Conservation (phyloP, 805 yeast species). For the Clavispora fructus region DNA sequence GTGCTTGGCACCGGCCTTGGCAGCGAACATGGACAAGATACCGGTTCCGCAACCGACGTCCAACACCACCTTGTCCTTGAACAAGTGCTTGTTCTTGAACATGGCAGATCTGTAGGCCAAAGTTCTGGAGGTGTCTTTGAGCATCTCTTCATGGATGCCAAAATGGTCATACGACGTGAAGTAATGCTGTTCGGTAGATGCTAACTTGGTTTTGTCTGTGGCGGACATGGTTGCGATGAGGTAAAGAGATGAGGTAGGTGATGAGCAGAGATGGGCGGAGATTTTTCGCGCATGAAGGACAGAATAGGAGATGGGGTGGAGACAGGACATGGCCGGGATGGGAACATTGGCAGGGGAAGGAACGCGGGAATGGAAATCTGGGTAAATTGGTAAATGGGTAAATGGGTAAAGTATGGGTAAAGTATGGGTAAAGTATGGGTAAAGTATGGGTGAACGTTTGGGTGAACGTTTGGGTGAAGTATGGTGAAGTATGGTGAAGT, state of each 20-base stretch:
- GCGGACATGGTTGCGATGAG: conserved; percentile 39
- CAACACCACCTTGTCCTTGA: conserved; percentile 88
- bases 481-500: no score
- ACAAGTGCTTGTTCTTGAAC: conserved; percentile 78
- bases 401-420: no score
- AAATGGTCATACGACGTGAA: conserved; percentile 94
- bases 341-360: no score
- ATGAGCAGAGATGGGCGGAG: conserved; percentile 2
- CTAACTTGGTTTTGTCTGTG: conserved; percentile 58
- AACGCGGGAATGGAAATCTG: no score
- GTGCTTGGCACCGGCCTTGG: conserved; percentile 97
- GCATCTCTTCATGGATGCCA: conserved; percentile 98
- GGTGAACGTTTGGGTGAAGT: no score
- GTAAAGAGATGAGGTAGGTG: neutral
- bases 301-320: neutral
- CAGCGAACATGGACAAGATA: conserved; percentile 95
- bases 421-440: no score
- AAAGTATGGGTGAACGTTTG: no score
- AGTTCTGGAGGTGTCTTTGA: conserved; percentile 91
- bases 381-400: no score
- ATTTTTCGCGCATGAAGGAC: conserved; percentile 3
- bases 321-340: neutral
- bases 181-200: conserved; percentile 85
- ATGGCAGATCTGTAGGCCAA: conserved; percentile 88
- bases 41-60: conserved; percentile 99